Conservation (phyloP, 2,329 filamentous ascomycete species). For the Penicillium sp. region DNA sequence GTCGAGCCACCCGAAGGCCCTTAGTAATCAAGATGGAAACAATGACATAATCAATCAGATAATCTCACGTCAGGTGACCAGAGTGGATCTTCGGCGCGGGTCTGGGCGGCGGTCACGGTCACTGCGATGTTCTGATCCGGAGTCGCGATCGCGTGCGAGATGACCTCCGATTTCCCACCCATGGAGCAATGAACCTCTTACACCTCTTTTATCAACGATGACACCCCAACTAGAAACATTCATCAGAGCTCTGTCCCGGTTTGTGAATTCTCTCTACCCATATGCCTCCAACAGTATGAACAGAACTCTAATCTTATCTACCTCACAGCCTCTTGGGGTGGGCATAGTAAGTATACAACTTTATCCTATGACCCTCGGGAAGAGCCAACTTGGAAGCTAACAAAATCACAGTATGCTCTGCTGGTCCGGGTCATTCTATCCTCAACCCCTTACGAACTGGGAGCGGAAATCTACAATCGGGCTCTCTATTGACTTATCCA, state of each 20-base stretch:
- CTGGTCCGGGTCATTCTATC: constrained; percentile 92
- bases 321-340: constrained; percentile 66
- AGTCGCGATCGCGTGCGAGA: constrained; percentile 12
- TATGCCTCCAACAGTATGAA: not conserved
- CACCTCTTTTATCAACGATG: constrained; percentile 19
- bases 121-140: not conserved
- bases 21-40: too few relatives aligned
- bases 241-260: constrained; percentile 46
- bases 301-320: constrained; percentile 39
- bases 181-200: not conserved
- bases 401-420: constrained; percentile 53
- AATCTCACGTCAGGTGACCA: not conserved
- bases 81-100: not conserved
- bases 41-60: constrained; percentile 13
- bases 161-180: not conserved
- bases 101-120: not conserved
- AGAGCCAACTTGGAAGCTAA: not conserved
- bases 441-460: constrained; percentile 81
- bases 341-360: constrained; percentile 58
- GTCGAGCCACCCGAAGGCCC: too few relatives aligned
- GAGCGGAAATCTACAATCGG: constrained; percentile 75
- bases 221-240: constrained; percentile 37
- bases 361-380: not conserved
- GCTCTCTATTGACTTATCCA: constrained; percentile 85
- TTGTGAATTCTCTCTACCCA: constrained; percentile 13